Conservation (phyloP, 163 green algal species). For the Scenedesmus sp. region DNA sequence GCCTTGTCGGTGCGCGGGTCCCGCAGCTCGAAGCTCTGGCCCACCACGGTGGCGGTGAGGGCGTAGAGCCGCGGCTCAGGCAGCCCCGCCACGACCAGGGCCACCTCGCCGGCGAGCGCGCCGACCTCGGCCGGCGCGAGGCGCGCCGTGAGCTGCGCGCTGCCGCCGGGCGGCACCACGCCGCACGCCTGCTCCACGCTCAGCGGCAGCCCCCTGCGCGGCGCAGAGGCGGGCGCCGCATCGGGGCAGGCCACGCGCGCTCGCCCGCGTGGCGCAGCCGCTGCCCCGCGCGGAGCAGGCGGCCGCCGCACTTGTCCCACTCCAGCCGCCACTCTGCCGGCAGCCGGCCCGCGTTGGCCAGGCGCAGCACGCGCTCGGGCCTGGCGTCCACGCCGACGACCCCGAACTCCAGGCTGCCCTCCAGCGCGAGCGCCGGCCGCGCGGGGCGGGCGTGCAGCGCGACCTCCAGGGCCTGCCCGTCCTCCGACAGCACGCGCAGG, state of each 20-base stretch:
- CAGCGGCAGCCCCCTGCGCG: conserved; percentile 27
- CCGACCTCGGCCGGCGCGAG: conserved; percentile 38
- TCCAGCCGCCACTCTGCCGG: conserved; percentile 22
- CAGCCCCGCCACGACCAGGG: conserved; percentile 15
- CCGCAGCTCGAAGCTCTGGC: conserved; percentile 10
- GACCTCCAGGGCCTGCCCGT: conserved; percentile 10
- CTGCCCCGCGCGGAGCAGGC: no score
- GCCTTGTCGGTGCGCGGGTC: neutral
- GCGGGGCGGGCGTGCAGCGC: conserved; percentile 9
- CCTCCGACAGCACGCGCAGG: conserved; percentile 13
- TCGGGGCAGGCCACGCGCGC: no score
- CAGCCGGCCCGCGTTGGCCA: conserved; percentile 14
- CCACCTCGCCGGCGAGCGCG: conserved; percentile 38
- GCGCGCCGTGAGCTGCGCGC: neutral
- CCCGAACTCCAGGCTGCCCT: conserved; percentile 27
- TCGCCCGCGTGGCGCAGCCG: no score
- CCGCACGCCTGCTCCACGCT: conserved; percentile 20
- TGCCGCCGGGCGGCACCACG: neutral
- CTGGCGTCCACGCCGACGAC: neutral
- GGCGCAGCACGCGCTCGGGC: neutral
- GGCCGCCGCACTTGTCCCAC: conserved; percentile 39
- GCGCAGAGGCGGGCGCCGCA: no score
- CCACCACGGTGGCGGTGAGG: conserved; percentile 15
- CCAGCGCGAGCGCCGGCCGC: neutral
- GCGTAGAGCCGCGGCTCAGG: neutral